Conservation (phyloP, 176 grass and related monocot genomes). For the Triticum turgidum region DNA sequence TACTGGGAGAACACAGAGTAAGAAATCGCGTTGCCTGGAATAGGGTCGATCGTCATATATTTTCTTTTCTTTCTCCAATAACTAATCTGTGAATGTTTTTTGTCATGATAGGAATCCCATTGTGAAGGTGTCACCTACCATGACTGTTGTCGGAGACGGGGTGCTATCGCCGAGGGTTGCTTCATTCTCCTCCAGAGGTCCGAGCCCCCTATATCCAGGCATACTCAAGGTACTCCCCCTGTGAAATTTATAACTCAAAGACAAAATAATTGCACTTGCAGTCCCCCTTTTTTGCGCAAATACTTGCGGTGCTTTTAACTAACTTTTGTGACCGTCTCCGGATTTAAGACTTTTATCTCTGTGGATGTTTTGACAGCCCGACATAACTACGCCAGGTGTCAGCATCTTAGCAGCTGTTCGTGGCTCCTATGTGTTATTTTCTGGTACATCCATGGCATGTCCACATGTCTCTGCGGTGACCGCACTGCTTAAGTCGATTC, state of each 20-base stretch:
- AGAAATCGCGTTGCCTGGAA: neutral
- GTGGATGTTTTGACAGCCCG: neutral
- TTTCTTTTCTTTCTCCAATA: neutral
- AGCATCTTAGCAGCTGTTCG: neutral
- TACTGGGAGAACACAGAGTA: neutral
- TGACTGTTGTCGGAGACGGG: neutral
- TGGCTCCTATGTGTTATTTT: neutral
- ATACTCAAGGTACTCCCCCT: neutral
- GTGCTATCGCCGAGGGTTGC: neutral
- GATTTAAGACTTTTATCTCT: neutral
- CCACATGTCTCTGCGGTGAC: constrained; percentile 34
- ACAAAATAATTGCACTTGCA: neutral
- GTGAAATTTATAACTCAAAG: neutral
- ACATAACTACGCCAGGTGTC: neutral
- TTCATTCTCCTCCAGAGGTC: neutral
- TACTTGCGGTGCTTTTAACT: neutral
- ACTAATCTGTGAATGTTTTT: neutral
- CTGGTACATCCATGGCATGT: constrained; percentile 24
- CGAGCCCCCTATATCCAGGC: neutral
- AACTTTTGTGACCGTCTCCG: neutral
- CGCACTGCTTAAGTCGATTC: neutral
- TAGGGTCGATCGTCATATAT: neutral
- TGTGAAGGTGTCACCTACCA: neutral
- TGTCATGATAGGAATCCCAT: neutral
- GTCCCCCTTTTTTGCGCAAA: too few relatives aligned